Evolutionary conservation across 495 filamentous ascomycete species (phyloP).

Genomic region (Podospora anserina): DNA sequence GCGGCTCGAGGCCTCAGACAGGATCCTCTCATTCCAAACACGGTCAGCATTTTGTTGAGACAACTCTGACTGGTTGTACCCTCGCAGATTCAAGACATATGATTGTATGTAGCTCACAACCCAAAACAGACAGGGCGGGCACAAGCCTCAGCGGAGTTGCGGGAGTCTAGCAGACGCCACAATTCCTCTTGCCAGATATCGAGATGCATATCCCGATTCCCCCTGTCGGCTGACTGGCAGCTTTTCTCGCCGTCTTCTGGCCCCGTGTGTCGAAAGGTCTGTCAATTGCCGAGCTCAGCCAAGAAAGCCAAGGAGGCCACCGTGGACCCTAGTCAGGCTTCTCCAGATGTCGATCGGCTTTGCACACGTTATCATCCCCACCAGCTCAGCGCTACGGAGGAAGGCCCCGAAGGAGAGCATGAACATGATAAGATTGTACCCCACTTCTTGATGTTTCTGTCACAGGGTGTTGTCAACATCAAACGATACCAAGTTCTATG

Average conservation of each 20-base stretch:
- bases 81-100: not conserved
- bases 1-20: not conserved
- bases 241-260: constrained; percentile 13
- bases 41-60: not conserved
- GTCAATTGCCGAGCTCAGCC: constrained; percentile 28
- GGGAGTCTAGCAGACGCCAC: constrained; percentile 19
- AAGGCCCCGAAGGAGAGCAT: constrained; percentile 16
- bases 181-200: constrained; percentile 10
- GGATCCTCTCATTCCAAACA: not conserved
- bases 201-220: constrained; percentile 18
- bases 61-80: not conserved
- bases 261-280: constrained; percentile 4
- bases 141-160: constrained; percentile 3
- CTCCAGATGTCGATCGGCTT: not conserved
- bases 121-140: not conserved
- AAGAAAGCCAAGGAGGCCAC: constrained; percentile 5
- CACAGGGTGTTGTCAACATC: not conserved
- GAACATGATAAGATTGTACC: constrained; percentile 23
- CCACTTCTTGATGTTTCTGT: not conserved
- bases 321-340: not conserved
- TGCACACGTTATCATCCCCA: not conserved
- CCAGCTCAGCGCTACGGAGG: not conserved
- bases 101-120: not conserved
- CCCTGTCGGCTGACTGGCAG: constrained; percentile 19
- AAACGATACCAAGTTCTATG: not conserved